Evolutionary conservation across 2,329 filamentous ascomycete species (phyloP), one percentile per base, ranked within the genome.

Genomic region (Talaromyces sp.): DNA sequence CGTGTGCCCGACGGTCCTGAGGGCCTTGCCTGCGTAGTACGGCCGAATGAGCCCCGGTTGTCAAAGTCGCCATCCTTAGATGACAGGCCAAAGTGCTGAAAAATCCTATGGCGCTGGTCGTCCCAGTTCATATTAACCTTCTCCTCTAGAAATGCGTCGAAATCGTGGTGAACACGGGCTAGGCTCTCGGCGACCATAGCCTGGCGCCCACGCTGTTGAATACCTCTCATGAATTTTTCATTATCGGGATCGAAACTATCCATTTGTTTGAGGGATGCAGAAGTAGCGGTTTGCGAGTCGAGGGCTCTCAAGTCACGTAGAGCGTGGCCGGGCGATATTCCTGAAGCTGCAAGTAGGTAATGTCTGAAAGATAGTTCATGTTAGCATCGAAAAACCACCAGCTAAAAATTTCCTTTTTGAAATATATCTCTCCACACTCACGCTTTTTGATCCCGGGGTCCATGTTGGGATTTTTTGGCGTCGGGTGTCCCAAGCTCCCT

Each of bases 111-210:
- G 65, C 94, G 89, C 78, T 98, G 94, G 16, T 90, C 89, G 68
- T 97, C 93, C 93, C 95, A 98, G 74, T 98, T 92, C 81, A 96
- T 89, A 33, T 92, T 91, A 56, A 98, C 88, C 72, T 96, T 96
- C 69, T 97, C 93, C 73, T 98, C 93, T 61, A 99, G 82, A 74
- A 96, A 98, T 64, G 86, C 85, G 73, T 99, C 93, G 73, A 99
- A 98, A 72, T 98, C 95, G 61, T 88, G 87, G 63, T 94, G 89
- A 4, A 93, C 95, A 70, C 93, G 87, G 70, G 94, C 89, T 64
- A 98, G 82, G n/a, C 92, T 91, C 73, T 97, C 92, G 36, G 90
- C 86, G 68, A 97, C 93, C 86, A 96, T 93, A 71, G 90, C 92
- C 61, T 96, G 82, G 4, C 93, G 95, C 18, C 92, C 96, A 77